Evolutionary conservation across 1,139 yeast genomes (phyloP), one percentile per base, ranked within the genome.

Genomic region (Candida sp.): DNA sequence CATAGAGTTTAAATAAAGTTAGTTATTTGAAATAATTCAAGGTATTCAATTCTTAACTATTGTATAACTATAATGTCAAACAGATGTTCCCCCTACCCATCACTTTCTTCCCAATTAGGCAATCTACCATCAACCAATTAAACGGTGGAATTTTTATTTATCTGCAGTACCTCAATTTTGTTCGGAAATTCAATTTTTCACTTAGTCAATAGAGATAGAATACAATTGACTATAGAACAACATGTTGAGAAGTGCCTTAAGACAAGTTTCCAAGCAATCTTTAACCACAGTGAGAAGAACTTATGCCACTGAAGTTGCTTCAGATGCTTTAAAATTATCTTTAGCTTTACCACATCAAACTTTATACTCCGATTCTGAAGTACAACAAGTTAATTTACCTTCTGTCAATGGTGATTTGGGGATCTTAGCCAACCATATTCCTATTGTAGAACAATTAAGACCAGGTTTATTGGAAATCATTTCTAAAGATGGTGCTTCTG

Each of bases 361-460:
- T 56, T 64, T 81, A 63, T 72, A 72, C 61, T 58, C 75, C 38
- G 77, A 73, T 50, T 63, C 68, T 52, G 70, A 68, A 70, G 86
- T 68, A 46, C 82, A 87, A 56, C 99, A 93, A 77, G 99, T 95
- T 57, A 93, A 93, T 76, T 79, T 93, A 59, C 99, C 99, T 62
- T 93, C 97, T 51, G 80, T 87, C 62, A 85, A 95, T 55, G 99
- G 99, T 67, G 95, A 88, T 66, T 82, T 93, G 71, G 99, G 99
- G 87, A 82, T 93, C 55, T 78, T 93, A 65, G 97, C 99, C 60
- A 86, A 89, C 77, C 99, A 93, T 81, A 96, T 93, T 64, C 99
- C 99, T 61, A 84, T 88, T 63, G 91, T 93, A 54, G 98, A 95
- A 75, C 97, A 95, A 79, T 83, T 93, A 67, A 83, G 86, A 66